Percentiles rank a stretch among this genome's conserved stretches.
Conservation (phyloP, 208 protist genomes). For the Tritrichomonas foetus region DNA sequence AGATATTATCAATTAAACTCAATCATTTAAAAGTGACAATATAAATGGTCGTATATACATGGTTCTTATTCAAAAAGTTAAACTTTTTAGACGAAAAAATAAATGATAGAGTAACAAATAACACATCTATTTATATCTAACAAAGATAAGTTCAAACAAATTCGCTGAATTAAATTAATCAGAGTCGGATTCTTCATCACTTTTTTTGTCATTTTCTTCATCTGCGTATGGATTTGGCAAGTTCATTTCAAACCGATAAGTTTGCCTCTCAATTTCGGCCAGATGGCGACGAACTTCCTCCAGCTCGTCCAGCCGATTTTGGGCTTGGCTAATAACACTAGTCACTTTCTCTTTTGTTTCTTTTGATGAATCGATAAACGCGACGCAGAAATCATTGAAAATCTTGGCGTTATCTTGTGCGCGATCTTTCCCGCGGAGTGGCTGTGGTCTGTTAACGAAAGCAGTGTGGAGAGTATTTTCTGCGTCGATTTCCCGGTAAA, state of each 20-base stretch:
- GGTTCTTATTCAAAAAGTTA: too few relatives aligned
- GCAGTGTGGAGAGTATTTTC: neutral
- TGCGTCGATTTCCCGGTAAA: neutral
- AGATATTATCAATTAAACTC: too few relatives aligned
- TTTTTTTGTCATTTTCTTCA: too few relatives aligned
- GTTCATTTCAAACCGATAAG: slow-evolving; percentile 34
- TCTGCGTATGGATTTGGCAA: neutral
- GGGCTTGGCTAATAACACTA: neutral
- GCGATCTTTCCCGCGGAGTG: neutral
- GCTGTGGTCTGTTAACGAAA: neutral
- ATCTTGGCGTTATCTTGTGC: neutral
- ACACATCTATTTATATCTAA: too few relatives aligned
- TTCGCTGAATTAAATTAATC: too few relatives aligned
- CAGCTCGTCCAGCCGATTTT: neutral
- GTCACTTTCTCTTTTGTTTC: neutral
- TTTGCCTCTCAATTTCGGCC: neutral
- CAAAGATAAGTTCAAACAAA: too few relatives aligned
- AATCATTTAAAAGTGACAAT: too few relatives aligned
- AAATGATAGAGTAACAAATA: too few relatives aligned
- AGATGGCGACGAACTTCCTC: neutral
- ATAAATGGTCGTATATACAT: too few relatives aligned
- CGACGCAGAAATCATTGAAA: slow-evolving; percentile 39
- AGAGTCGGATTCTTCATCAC: too few relatives aligned
- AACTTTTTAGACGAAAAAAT: too few relatives aligned
- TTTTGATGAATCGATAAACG: neutral